Percentiles rank a stretch among this genome's conserved stretches.
phyloP scores from a whole-genome alignment of 2,329 filamentous ascomycete genomes.

The Leptographium wingfieldii region DNA sequence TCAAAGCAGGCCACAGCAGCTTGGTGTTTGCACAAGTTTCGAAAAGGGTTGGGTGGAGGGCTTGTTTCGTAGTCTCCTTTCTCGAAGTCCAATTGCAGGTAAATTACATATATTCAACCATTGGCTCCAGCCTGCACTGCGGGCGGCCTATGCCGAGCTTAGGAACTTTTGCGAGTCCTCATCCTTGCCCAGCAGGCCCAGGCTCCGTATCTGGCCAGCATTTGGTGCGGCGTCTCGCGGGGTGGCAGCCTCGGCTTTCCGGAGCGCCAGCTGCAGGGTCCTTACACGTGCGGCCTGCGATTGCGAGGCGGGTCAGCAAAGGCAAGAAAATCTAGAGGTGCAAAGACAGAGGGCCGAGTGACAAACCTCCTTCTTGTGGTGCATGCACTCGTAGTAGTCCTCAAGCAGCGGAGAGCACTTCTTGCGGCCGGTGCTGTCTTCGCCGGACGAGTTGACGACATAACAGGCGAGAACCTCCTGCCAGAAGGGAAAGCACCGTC shows the following conservation, averaged over 20 bases:
- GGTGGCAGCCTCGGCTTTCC: constrained; percentile 63
- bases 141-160: constrained; percentile 14
- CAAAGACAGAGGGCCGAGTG: neutral
- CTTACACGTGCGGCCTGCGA: constrained; percentile 62
- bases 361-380: constrained; percentile 93
- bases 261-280: constrained; percentile 72
- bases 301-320: neutral
- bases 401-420: constrained; percentile 79
- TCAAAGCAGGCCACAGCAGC: neutral
- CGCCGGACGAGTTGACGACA: constrained; percentile 76
- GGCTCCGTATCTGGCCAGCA: constrained; percentile 73
- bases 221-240: constrained; percentile 70
- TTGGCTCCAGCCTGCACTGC: neutral
- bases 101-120: neutral
- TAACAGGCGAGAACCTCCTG: constrained; percentile 98
- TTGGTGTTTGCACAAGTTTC: too few species aligned
- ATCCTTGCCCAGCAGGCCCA: constrained; percentile 74
- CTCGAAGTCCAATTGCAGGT: neutral
- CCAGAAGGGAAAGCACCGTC: constrained; percentile 98
- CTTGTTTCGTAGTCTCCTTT: neutral
- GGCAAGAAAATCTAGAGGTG: neutral
- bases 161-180: constrained; percentile 59
- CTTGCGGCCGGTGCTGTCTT: constrained; percentile 68
- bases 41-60: neutral
- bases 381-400: constrained; percentile 97